Base-by-base conservation (phyloP, 306 rosid species). In the Mimosa bimucronata region DNA sequence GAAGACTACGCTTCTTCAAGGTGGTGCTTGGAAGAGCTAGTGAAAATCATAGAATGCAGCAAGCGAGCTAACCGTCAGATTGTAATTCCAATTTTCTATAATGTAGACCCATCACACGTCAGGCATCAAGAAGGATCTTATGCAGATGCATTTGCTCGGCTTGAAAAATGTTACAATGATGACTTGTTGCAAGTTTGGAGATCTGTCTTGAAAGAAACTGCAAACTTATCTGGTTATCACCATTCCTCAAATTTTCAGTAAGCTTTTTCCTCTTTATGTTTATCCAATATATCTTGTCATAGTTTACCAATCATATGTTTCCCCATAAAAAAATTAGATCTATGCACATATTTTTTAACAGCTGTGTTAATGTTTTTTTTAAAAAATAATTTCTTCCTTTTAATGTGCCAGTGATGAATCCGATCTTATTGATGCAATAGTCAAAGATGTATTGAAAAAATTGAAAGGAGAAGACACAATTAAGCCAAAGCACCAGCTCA, bases 21-120 rank as follows among this genome's bases (percentile, higher is more conserved):
- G n/a, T 61, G 71, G 71, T 75, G 71, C 41, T 41, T 75, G 37
- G 44, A 75, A 3, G 79, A 75, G 29, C 71, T 75, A 7, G 69
- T 14, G 5, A 38, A 58, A 57, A 40, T 57, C n/a, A 57, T 75
- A 2, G 69, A 75, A 25, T 75, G 78, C 41, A 75, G 78, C 41
- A 75, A 25, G 13, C 2, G 0, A 26, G 42, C 1, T 2, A 9
- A 9, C 2, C 7, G 8, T 7, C 78, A 42, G 3, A 38, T 40
- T 23, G 78, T 75, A 25, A 16, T 75, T 58, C 79, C 58, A 3
- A 18, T 75, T 40, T 75, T 75, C 42, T 60, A 40, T 15, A 16
- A 75, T 1, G 11, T 60, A 8, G 70, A 75, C 3, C 79, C 79
- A 7, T 23, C 57, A 40, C 11, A 58, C 3, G 79, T 75, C 0